These are phyloP conservation scores for Zygosaccharomyces bailii DNA, from an alignment of 805 yeast species.

Conservation along the genomic window DNA sequence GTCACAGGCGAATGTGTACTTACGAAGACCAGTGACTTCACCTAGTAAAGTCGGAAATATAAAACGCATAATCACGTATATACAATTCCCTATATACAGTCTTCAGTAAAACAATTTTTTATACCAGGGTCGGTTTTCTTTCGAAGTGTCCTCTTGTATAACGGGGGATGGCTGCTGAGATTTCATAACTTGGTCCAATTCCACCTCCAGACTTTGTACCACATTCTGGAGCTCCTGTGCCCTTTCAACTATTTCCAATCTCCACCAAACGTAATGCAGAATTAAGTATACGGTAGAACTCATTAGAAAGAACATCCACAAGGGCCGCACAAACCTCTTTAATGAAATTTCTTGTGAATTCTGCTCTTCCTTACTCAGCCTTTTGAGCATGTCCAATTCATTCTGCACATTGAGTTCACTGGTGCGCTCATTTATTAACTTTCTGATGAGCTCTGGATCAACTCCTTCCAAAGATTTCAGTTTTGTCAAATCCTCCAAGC, in stretches of 20 bases:
- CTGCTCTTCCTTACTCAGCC: conserved; percentile 22
- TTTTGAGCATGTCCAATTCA: conserved; percentile 30
- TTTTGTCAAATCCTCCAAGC: conserved; percentile 34
- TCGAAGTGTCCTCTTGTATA: not conserved
- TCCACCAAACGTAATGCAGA: conserved; percentile 33
- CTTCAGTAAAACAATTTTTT: conserved; percentile 18
- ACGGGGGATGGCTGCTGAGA: not conserved
- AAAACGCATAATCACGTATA: not conserved
- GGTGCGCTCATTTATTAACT: conserved; percentile 32
- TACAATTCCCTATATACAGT: not conserved
- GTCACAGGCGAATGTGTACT: conserved; percentile 30
- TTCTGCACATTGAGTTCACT: conserved; percentile 28
- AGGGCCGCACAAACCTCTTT: conserved; percentile 29
- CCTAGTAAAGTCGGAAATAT: conserved; percentile 6
- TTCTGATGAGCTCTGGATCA: conserved; percentile 33
- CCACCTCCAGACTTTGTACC: conserved; percentile 22
- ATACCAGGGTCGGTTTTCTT: conserved; percentile 17
- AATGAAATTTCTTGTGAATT: conserved; percentile 18
- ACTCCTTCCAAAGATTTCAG: conserved; percentile 32
- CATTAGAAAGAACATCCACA: conserved; percentile 33
- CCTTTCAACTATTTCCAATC: conserved; percentile 28
- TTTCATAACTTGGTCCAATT: conserved; percentile 15
- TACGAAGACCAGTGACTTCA: conserved; percentile 25
- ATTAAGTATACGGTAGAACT: conserved; percentile 31
- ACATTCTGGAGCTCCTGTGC: conserved; percentile 22